Percentiles rank a stretch among this genome's conserved stretches.
phyloP scores from a whole-genome alignment of 2,329 filamentous ascomycete genomes.

The Microthyrium microscopicum region DNA sequence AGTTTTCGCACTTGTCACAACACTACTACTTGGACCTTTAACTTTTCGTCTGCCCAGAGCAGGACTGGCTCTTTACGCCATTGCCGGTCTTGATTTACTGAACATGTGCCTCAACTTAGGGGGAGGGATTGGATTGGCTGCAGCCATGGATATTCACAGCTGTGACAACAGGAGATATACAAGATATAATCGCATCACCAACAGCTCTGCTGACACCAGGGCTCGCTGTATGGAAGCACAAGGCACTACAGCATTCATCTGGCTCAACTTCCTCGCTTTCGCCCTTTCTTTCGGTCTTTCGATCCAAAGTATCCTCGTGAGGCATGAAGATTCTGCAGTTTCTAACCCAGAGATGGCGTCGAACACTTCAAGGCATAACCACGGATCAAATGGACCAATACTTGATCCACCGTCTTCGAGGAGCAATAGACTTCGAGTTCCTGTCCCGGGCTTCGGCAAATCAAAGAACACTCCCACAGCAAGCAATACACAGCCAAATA shows the following conservation, averaged over 20 bases:
- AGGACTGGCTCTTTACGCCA: neutral
- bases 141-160: neutral
- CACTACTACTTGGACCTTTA: neutral
- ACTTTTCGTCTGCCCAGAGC: neutral
- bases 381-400: too few species aligned
- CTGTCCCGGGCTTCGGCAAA: too few species aligned
- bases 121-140: neutral
- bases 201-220: neutral
- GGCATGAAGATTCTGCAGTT: too few species aligned
- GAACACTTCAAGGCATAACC: too few species aligned
- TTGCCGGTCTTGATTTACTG: neutral
- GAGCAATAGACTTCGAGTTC: too few species aligned
- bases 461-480: too few species aligned
- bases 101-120: neutral
- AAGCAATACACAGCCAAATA: too few species aligned
- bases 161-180: neutral
- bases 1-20: neutral
- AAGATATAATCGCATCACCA: neutral
- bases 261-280: constrained; percentile 56
- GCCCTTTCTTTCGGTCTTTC: constrained; percentile 38
- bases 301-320: too few species aligned
- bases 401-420: too few species aligned
- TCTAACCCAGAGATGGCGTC: too few species aligned
- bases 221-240: neutral
- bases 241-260: constrained; percentile 35